These are phyloP conservation scores for Madurella mycetomatis DNA, from an alignment of 2,329 filamentous ascomycete genomes.

Conservation along the genomic window DNA sequence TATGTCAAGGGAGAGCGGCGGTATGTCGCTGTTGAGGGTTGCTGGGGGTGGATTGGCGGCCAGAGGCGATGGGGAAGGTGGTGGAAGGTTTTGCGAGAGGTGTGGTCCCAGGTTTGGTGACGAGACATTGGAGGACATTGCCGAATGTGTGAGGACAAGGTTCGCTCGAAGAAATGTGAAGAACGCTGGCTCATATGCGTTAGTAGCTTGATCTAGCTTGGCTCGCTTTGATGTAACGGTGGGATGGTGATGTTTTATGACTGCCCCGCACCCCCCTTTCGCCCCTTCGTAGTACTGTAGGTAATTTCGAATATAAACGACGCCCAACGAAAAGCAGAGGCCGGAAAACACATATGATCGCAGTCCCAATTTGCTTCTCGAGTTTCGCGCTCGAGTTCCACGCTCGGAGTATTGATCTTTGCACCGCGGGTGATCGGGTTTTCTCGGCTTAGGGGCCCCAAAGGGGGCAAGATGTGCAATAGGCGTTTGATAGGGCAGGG, in stretches of 20 bases:
- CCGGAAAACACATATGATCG: too few relatives aligned
- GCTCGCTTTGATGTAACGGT: constrained; percentile 14
- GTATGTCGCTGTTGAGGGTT: constrained; percentile 43
- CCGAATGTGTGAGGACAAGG: constrained; percentile 61
- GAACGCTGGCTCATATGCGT: constrained; percentile 55
- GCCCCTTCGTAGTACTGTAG: too few relatives aligned
- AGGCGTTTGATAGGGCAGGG: neutral
- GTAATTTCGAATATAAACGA: too few relatives aligned
- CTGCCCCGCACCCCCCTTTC: constrained; percentile 1
- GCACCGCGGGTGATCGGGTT: neutral
- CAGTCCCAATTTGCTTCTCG: too few relatives aligned
- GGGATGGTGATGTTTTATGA: neutral
- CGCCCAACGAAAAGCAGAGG: too few relatives aligned
- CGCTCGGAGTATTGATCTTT: neutral
- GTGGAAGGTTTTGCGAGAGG: constrained; percentile 32
- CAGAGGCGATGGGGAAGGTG: constrained; percentile 13
- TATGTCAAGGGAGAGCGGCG: constrained; percentile 59
- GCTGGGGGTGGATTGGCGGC: constrained; percentile 28
- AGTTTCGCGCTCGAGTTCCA: too few relatives aligned
- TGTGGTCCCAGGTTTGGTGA: constrained; percentile 60
- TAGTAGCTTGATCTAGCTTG: constrained; percentile 2
- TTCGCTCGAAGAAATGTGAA: constrained; percentile 79
- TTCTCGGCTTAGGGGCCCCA: neutral
- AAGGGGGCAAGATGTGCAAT: neutral
- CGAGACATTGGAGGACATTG: constrained; percentile 59